These are phyloP conservation scores for Capillidium heterosporum DNA, from an alignment of 371 early-diverging fungal species.

Conservation along the genomic window DNA sequence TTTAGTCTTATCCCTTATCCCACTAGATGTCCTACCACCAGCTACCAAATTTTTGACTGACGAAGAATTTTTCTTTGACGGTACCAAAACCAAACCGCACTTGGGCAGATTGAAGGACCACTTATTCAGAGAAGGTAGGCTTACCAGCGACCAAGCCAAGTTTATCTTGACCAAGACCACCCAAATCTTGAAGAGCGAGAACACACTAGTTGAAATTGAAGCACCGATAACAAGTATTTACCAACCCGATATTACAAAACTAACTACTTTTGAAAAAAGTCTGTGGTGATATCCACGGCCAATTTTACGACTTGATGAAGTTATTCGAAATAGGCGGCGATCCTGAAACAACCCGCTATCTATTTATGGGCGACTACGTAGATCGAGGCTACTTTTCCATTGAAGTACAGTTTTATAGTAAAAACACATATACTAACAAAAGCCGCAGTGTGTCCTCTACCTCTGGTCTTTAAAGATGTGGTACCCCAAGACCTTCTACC, in stretches of 20 bases:
- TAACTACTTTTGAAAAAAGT: conserved; percentile 23
- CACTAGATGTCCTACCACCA: conserved; percentile 28
- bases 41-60: conserved; percentile 26
- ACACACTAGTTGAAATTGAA: conserved; percentile 67
- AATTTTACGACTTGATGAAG: conserved; percentile 96
- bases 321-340: conserved; percentile 94
- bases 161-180: conserved; percentile 56
- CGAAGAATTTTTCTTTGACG: conserved; percentile 32
- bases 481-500: conserved; percentile 78
- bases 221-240: conserved; percentile 75
- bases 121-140: conserved; percentile 76
- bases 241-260: too few species aligned
- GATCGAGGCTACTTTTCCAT: conserved; percentile 92
- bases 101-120: conserved; percentile 65
- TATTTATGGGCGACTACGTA: conserved; percentile 97
- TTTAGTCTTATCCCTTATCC: background rate
- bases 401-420: conserved; percentile 27
- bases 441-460: conserved; percentile 64
- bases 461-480: conserved; percentile 79
- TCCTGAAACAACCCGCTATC: conserved; percentile 69
- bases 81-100: conserved; percentile 55
- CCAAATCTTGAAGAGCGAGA: conserved; percentile 54
- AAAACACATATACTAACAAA: background rate
- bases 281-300: conserved; percentile 99
- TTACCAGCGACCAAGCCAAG: conserved; percentile 82